Percentiles rank a stretch among this genome's conserved stretches.
Evolutionary conservation across 2,329 filamentous ascomycete genomes (phyloP).

Genomic region (Beauveria sp.): DNA sequence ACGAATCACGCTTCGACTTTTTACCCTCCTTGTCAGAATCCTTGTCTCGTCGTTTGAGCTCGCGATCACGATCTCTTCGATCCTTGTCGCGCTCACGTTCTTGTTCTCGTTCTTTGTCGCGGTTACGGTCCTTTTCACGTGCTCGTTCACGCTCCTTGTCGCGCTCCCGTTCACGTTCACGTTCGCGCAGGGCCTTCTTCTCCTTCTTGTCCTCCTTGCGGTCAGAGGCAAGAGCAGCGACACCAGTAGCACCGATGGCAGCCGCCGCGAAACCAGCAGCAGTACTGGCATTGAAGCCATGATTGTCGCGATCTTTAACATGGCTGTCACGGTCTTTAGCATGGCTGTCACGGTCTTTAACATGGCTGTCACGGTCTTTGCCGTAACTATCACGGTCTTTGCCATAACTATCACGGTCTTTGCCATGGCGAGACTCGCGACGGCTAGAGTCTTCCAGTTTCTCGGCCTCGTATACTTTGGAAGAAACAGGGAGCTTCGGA

Average conservation of each 20-base stretch:
- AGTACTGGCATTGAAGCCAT: slow-evolving; percentile 33
- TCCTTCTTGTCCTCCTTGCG: slow-evolving; percentile 17
- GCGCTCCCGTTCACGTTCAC: slow-evolving; percentile 10
- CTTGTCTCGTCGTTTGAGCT: slow-evolving; percentile 16
- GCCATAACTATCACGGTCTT: neutral
- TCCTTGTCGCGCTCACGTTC: slow-evolving; percentile 18
- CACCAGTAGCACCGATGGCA: slow-evolving; percentile 42
- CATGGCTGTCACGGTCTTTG: neutral
- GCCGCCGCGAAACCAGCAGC: slow-evolving; percentile 38
- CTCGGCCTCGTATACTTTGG: slow-evolving; percentile 54
- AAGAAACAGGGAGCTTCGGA: slow-evolving; percentile 65
- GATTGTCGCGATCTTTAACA: too few relatives aligned
- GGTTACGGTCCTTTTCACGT: slow-evolving; percentile 14
- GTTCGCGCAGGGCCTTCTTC: slow-evolving; percentile 15
- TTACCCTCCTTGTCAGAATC: slow-evolving; percentile 16
- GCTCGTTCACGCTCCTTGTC: slow-evolving; percentile 12
- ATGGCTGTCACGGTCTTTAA: too few relatives aligned
- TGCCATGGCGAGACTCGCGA: slow-evolving; percentile 22
- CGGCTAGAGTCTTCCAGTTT: slow-evolving; percentile 29
- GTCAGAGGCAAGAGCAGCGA: slow-evolving; percentile 23
- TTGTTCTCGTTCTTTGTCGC: slow-evolving; percentile 17
- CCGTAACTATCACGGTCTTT: too few relatives aligned
- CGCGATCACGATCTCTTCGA: slow-evolving; percentile 22
- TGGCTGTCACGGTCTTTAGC: neutral
- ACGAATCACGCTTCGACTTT: slow-evolving; percentile 24